phyloP scores from a whole-genome alignment of 495 filamentous ascomycete species.

The Hyaloscypha variabilis region DNA sequence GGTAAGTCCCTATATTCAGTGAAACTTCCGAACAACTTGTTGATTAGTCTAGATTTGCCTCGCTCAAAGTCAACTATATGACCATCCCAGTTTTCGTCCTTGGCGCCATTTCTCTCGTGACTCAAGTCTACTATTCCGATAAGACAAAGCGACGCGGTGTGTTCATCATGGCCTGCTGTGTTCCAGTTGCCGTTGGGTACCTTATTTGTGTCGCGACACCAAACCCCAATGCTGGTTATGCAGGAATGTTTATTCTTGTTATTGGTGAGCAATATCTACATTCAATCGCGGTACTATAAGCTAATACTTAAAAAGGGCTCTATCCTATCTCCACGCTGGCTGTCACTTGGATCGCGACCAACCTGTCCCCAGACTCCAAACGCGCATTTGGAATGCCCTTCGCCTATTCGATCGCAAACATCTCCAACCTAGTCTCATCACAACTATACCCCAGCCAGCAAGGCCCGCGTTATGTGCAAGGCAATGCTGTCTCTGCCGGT shows the following conservation, averaged over 20 bases:
- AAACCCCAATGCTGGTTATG: constrained; percentile 21
- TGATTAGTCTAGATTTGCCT: constrained; percentile 37
- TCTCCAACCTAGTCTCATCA: constrained; percentile 23
- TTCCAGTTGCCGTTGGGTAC: constrained; percentile 54
- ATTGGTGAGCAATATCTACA: constrained; percentile 18
- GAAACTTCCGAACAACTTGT: neutral
- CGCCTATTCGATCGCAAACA: constrained; percentile 24
- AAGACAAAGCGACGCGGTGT: constrained; percentile 28
- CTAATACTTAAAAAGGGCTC: neutral
- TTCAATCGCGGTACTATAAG: neutral
- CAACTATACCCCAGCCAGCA: constrained; percentile 29
- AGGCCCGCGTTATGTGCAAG: constrained; percentile 28
- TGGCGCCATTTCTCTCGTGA: constrained; percentile 42
- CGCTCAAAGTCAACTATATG: constrained; percentile 43
- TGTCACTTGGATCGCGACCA: constrained; percentile 22
- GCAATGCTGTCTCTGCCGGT: constrained; percentile 28
- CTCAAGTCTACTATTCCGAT: constrained; percentile 43
- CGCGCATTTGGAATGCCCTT: constrained; percentile 26
- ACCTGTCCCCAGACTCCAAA: constrained; percentile 28
- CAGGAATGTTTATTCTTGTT: constrained; percentile 29
- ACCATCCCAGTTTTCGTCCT: constrained; percentile 42
- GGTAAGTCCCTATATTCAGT: constrained; percentile 28
- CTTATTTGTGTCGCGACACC: constrained; percentile 36
- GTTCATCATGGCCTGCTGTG: constrained; percentile 40
- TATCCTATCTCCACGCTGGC: constrained; percentile 3